Conservation (phyloP, 306 rosid genomes). For the Citrullus amarus region DNA sequence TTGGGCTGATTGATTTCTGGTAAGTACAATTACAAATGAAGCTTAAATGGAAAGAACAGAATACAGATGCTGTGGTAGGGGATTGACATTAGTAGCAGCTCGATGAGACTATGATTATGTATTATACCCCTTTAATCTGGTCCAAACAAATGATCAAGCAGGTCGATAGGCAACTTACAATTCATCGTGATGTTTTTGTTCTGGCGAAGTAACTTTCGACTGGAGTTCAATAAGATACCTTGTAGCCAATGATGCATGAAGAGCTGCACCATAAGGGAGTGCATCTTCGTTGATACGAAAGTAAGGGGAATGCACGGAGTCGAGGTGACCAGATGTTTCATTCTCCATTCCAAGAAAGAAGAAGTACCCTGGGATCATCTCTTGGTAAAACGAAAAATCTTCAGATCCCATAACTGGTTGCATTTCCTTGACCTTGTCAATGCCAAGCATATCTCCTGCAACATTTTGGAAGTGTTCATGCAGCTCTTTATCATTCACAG, state of each 20-base stretch:
- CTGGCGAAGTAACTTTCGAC: slow-evolving; percentile 11
- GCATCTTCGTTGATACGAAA: slow-evolving; percentile 58
- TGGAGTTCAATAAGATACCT: slow-evolving; percentile 40
- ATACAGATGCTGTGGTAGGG: neutral
- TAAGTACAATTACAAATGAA: neutral
- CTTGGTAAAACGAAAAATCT: slow-evolving; percentile 79
- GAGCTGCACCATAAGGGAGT: slow-evolving; percentile 74
- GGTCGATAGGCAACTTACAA: slow-evolving; percentile 19
- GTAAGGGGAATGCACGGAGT: slow-evolving; percentile 41
- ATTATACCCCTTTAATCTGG: neutral
- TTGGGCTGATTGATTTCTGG: neutral
- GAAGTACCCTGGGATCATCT: slow-evolving; percentile 64
- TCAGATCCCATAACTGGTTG: slow-evolving; percentile 52
- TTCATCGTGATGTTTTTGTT: slow-evolving; percentile 34
- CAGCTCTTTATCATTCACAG: slow-evolving; percentile 43
- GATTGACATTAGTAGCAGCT: neutral
- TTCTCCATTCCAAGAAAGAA: slow-evolving; percentile 57
- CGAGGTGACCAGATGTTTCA: slow-evolving; percentile 15
- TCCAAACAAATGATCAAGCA: neutral
- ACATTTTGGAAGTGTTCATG: slow-evolving; percentile 41
- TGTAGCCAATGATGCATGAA: slow-evolving; percentile 72
- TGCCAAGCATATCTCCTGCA: slow-evolving; percentile 52
- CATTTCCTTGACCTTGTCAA: slow-evolving; percentile 30
- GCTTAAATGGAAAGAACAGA: slow-evolving; percentile 1
- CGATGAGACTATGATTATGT: neutral